Base-by-base conservation (phyloP, 352 stramenopile genomes). In the Peronosclerospora sorghi region DNA sequence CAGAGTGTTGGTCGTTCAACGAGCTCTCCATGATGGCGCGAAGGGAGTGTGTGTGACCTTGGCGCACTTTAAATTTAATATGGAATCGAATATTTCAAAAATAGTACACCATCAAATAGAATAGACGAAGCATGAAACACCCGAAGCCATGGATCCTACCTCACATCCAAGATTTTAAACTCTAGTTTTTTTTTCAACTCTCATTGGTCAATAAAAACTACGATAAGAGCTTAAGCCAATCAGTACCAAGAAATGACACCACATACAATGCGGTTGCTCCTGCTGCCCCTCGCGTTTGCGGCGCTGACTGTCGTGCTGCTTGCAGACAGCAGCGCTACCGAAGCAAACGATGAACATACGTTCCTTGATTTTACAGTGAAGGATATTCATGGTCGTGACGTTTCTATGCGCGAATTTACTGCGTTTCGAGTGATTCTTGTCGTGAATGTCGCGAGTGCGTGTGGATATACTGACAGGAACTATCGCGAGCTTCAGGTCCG, bases 401-500 rank as follows among this genome's bases (percentile, higher is more conserved):
- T 87, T 3, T 44, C 62, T n/a, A 60, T 87, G 49, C 27, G 61
- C 18, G 41, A 62, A 18, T 87, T 76, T 55, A 45, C 51, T n/a
- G 39, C 66, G 17, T 68, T 62, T 45, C 74, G 62, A 27, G 78
- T 76, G 18, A 83, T 90, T 39, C 54, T 91, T 14, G 62, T 91
- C 23, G 79, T 91, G 18, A 91, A 91, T 47, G 76, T 91, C 42
- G 79, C 79, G 18, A 91, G 79, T 45, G 65, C 56, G 4, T 88
- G 75, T 40, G 78, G 78, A 7, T 88, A 86, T 14, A 43, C 37
- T 13, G 37, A 32, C 21, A 21, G 21, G 37, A 43, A 32, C 20
- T 43, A 43, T 10, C 37, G 37, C 8, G 37, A 43, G 24, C 23
- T 43, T 15, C 37, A 43, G 37, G 37, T 43, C 10, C n/a, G 24